These are phyloP conservation scores for Neopestalotiopsis sp. DNA, from an alignment of 2,329 filamentous ascomycete species.

Conservation along the genomic window DNA sequence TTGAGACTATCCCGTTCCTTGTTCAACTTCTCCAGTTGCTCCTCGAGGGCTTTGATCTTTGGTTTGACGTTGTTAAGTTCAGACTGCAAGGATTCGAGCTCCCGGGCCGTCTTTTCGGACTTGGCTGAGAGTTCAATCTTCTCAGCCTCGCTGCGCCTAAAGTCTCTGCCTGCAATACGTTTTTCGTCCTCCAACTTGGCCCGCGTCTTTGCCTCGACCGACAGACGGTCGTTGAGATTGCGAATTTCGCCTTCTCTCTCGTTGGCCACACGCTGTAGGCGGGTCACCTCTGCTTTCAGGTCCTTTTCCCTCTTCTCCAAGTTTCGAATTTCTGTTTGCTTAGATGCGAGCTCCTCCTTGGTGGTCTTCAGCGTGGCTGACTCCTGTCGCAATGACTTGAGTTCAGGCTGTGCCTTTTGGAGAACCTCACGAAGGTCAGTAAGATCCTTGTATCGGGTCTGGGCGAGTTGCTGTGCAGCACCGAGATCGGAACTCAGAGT, in stretches of 20 bases:
- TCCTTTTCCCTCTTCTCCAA: slow-evolving; percentile 86
- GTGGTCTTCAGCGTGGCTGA: slow-evolving; percentile 74
- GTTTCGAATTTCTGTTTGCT: slow-evolving; percentile 67
- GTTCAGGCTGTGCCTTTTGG: slow-evolving; percentile 85
- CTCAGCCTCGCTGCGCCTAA: slow-evolving; percentile 78
- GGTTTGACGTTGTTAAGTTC: slow-evolving; percentile 73
- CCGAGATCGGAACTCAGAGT: slow-evolving; percentile 82
- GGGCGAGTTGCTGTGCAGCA: slow-evolving; percentile 84
- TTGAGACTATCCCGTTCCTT: slow-evolving; percentile 71
- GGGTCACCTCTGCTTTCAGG: slow-evolving; percentile 74
- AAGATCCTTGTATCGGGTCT: slow-evolving; percentile 86
- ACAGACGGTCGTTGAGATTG: slow-evolving; percentile 77
- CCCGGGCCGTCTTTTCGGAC: slow-evolving; percentile 72
- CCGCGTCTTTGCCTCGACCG: slow-evolving; percentile 74
- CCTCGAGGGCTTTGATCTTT: slow-evolving; percentile 71
- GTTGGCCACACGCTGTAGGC: slow-evolving; percentile 70
- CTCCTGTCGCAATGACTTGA: slow-evolving; percentile 80
- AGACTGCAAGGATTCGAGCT: slow-evolving; percentile 74
- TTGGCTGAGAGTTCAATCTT: slow-evolving; percentile 78
- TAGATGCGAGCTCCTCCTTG: slow-evolving; percentile 74
- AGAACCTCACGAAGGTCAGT: slow-evolving; percentile 80
- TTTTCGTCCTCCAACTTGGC: slow-evolving; percentile 81
- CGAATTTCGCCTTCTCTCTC: slow-evolving; percentile 83
- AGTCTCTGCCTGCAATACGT: slow-evolving; percentile 74
- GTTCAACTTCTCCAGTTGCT: slow-evolving; percentile 70